Evolutionary conservation across 1,284 basidiomycete genomes (phyloP), one percentile per base, ranked within the genome.

Genomic region (Ganoderma resinaceum): DNA sequence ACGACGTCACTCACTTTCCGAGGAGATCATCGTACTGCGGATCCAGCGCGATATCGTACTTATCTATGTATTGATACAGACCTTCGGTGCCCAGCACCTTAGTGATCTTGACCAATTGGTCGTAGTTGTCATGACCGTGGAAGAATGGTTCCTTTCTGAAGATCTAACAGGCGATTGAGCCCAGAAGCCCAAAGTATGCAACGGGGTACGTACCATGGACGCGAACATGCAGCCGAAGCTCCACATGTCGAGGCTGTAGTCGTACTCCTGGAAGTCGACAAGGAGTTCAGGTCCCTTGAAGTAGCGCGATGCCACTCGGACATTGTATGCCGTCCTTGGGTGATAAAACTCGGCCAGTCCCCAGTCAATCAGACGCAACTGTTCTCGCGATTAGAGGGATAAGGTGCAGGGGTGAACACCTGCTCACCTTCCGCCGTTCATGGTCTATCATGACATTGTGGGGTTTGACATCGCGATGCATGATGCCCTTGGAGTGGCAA

Each of bases 391-490:
- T 70, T 67, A 61, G 23, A 62, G 33, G 52, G 14, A 40, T 38
- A 40, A 60, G 18, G 12, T 26, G 37, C 14, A 23, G 2, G 20
- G 23, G 58, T 5, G 23, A 0, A 60, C 8, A 16, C 18, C 23
- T 14, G 37, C 85, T 72, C 77, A 94, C 95, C 86, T 97, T 96
- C 78, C 95, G 91, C 80, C 94, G 93, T 77, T 98, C 95, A 78
- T 99, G 97, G 82, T 99, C 98, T 80, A 99, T 99, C 96, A 99
- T 99, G 68, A 99, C 97, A 80, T 99, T 99, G 83, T 98, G 96
- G 5, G 98, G 97, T 80, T 99, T 99, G 72, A 99, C 97, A 80
- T 99, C 98, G 72, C 98, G 89, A 79, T 99, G 98, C 96, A 99
- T 99, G 80, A 99, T 99, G 16, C 97, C 97, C 75, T 97, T 95